A percentile compares a stretch with the other conserved stretches of the same genome.
These are phyloP conservation scores for Biancaea sappan DNA, from an alignment of 306 rosid species.

Conservation along the genomic window DNA sequence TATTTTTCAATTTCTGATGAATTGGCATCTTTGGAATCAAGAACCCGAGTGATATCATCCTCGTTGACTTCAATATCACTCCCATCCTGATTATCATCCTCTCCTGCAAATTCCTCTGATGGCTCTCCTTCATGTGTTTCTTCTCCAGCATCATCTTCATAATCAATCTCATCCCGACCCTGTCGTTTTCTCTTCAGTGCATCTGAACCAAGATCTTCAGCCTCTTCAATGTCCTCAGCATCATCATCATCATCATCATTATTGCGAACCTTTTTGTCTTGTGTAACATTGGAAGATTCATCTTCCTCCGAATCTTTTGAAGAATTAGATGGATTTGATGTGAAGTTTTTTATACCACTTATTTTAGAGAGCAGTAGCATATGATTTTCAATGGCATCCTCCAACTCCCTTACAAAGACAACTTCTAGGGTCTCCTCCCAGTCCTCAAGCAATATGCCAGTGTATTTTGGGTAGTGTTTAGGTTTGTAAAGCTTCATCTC, in stretches of 20 bases:
- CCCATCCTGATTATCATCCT: slow-evolving; percentile 46
- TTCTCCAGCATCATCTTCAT: slow-evolving; percentile 74
- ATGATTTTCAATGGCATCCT: slow-evolving; percentile 73
- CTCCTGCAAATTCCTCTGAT: slow-evolving; percentile 48
- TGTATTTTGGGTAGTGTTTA: slow-evolving; percentile 61
- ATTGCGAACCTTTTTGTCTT: slow-evolving; percentile 38
- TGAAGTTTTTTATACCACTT: slow-evolving; percentile 64
- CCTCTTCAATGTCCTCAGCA: slow-evolving; percentile 55
- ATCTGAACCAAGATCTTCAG: slow-evolving; percentile 77
- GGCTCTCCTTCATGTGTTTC: slow-evolving; percentile 48
- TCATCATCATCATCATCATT: slow-evolving; percentile 35
- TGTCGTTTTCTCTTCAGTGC: slow-evolving; percentile 72
- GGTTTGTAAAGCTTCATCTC: slow-evolving; percentile 65
- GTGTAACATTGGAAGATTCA: slow-evolving; percentile 36
- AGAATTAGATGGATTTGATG: slow-evolving; percentile 34
- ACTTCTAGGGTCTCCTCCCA: slow-evolving; percentile 67
- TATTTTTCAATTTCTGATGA: slow-evolving; percentile 30
- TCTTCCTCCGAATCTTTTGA: slow-evolving; percentile 52
- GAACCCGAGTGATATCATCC: slow-evolving; percentile 35
- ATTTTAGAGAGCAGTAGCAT: slow-evolving; percentile 62
- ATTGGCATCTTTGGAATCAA: slow-evolving; percentile 32
- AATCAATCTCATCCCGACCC: slow-evolving; percentile 82
- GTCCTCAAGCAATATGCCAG: slow-evolving; percentile 51
- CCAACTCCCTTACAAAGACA: slow-evolving; percentile 70
- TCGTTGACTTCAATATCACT: slow-evolving; percentile 45